Percentiles rank a stretch among this genome's conserved stretches.
Conservation (phyloP, 2,329 filamentous ascomycete species). For the Alternaria postmessia region DNA sequence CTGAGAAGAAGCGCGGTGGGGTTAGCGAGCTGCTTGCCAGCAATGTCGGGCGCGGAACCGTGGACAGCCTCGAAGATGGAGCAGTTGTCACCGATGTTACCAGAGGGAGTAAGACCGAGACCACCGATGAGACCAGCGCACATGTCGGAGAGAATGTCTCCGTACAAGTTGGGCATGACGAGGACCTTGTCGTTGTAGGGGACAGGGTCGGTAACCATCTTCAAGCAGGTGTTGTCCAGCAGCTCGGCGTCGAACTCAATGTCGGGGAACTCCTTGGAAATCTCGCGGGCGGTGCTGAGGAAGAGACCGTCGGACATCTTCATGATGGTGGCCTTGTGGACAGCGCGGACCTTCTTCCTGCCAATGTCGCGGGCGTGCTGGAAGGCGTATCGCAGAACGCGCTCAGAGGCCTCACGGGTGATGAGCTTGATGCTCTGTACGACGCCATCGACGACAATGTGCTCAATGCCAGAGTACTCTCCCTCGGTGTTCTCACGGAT, state of each 20-base stretch:
- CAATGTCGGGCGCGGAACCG: conserved; percentile 95
- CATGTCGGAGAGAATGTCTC: conserved; percentile 99
- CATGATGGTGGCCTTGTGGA: conserved; percentile 99
- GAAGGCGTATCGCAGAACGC: conserved; percentile 96
- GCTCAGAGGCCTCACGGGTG: conserved; percentile 91
- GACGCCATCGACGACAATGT: conserved; percentile 95
- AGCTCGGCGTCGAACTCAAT: conserved; percentile 98
- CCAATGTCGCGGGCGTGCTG: conserved; percentile 94
- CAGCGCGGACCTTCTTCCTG: conserved; percentile 94
- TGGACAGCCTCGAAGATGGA: conserved; percentile 99
- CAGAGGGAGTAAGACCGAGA: conserved; percentile 94
- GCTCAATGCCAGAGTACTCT: conserved; percentile 99
- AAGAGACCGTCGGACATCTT: conserved; percentile 99
- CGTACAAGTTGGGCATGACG: conserved; percentile 97
- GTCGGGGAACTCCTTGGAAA: conserved; percentile 93
- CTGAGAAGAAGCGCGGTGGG: conserved; percentile 93
- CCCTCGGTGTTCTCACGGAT: conserved; percentile 99
- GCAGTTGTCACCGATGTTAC: conserved; percentile 99
- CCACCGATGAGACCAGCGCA: conserved; percentile 98
- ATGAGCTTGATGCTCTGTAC: conserved; percentile 99
- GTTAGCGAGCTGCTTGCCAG: conserved; percentile 95
- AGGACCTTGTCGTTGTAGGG: conserved; percentile 99
- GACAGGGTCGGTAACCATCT: conserved; percentile 94
- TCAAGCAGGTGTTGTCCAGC: conserved; percentile 98
- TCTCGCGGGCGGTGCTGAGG: conserved; percentile 82